A percentile compares a stretch with the other conserved stretches of the same genome.
Evolutionary conservation across 306 rosid genomes (phyloP).

Genomic region (Macrotyloma uniflorum): DNA sequence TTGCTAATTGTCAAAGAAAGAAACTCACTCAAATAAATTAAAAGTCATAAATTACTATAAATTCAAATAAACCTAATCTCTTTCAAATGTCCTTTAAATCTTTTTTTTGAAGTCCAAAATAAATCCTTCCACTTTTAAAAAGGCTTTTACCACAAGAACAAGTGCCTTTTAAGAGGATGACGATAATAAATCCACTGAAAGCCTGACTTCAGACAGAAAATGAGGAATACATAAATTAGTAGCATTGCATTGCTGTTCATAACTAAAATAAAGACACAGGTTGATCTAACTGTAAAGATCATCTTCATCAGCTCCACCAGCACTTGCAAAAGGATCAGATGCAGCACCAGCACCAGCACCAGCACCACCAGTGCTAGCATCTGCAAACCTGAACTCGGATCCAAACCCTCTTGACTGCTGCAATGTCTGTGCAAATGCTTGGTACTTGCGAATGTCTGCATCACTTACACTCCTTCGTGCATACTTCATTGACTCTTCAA

Average conservation of each 20-base stretch:
- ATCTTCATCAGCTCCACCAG: slow-evolving; percentile 90
- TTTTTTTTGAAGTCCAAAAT: not conserved
- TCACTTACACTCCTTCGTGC: slow-evolving; percentile 98
- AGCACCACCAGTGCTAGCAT: slow-evolving; percentile 40
- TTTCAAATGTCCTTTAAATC: not conserved
- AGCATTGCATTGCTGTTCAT: not conserved
- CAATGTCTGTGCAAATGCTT: slow-evolving; percentile 94
- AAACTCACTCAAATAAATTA: not conserved
- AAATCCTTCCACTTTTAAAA: slow-evolving; percentile 9
- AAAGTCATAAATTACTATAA: not conserved
- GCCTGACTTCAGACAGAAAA: slow-evolving; percentile 29
- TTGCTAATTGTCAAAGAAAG: too few species aligned
- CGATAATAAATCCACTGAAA: slow-evolving; percentile 38
- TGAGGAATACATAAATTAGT: slow-evolving; percentile 30
- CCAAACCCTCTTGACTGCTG: slow-evolving; percentile 99
- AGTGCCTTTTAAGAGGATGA: slow-evolving; percentile 27
- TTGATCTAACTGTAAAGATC: slow-evolving; percentile 84
- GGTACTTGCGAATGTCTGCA: slow-evolving; percentile 97
- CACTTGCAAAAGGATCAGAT: slow-evolving; percentile 78
- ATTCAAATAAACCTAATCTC: not conserved
- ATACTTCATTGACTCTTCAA: slow-evolving; percentile 96
- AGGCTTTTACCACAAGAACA: slow-evolving; percentile 34
- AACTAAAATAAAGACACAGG: not conserved
- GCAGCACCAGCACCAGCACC: slow-evolving; percentile 38
- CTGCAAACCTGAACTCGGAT: slow-evolving; percentile 82